phyloP scores from a whole-genome alignment of 2,329 filamentous ascomycete genomes.

The Aureobasidium uvarum region DNA sequence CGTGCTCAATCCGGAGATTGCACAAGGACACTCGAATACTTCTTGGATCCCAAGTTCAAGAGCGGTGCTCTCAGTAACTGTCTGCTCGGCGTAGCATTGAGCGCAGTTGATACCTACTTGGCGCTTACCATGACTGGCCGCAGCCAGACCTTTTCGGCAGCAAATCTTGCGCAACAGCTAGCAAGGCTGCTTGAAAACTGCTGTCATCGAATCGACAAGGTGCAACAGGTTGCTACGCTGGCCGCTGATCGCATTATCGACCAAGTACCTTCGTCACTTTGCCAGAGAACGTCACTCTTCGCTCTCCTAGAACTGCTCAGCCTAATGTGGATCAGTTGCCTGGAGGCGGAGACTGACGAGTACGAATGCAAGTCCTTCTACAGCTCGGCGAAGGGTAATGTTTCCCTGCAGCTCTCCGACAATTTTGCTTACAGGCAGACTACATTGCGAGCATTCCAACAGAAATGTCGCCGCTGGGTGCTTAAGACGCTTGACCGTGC shows the following conservation, averaged over 20 bases:
- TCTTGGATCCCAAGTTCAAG: slow-evolving; percentile 82
- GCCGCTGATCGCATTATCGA: slow-evolving; percentile 84
- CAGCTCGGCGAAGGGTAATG: slow-evolving; percentile 70
- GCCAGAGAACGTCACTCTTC: slow-evolving; percentile 86
- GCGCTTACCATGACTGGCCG: slow-evolving; percentile 68
- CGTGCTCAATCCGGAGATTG: slow-evolving; percentile 85
- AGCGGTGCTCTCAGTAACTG: slow-evolving; percentile 60
- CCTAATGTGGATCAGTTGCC: slow-evolving; percentile 91
- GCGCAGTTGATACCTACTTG: slow-evolving; percentile 77
- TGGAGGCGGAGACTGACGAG: slow-evolving; percentile 91
- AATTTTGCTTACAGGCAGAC: slow-evolving; percentile 78
- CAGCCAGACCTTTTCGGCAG: slow-evolving; percentile 78
- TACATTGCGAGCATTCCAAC: slow-evolving; percentile 76
- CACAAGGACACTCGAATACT: slow-evolving; percentile 85
- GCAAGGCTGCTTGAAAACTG: slow-evolving; percentile 81
- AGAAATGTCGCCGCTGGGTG: slow-evolving; percentile 77
- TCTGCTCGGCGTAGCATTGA: slow-evolving; percentile 62
- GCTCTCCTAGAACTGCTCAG: slow-evolving; percentile 87
- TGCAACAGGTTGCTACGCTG: slow-evolving; percentile 79
- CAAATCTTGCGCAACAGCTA: slow-evolving; percentile 85
- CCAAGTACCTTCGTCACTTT: slow-evolving; percentile 83
- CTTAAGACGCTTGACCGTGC: slow-evolving; percentile 76
- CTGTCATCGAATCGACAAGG: slow-evolving; percentile 88
- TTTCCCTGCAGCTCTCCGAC: slow-evolving; percentile 88
- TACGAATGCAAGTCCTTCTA: slow-evolving; percentile 85